Evolutionary conservation across 1,284 basidiomycete species (phyloP).

Genomic region (Grifola frondosa): DNA sequence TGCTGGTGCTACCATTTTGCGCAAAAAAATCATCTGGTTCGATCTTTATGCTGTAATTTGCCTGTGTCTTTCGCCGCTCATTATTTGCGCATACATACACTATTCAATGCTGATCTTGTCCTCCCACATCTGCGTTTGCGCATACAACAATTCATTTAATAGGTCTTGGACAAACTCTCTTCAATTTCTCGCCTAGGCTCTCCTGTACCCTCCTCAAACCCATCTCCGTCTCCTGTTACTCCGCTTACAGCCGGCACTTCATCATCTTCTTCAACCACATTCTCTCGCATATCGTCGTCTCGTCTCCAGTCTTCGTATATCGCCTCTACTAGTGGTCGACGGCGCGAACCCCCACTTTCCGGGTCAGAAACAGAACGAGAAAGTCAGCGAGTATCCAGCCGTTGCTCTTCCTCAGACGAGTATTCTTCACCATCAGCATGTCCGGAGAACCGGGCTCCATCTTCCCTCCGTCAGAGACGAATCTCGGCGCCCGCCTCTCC

Average conservation of each 20-base stretch:
- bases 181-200: slow-evolving; percentile 49
- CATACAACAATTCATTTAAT: slow-evolving; percentile 3
- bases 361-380: slow-evolving; percentile 80
- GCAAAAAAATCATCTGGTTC: background rate
- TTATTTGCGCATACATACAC: slow-evolving; percentile 17
- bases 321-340: slow-evolving; percentile 12
- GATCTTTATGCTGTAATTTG: slow-evolving; percentile 11
- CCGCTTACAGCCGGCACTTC: slow-evolving; percentile 30
- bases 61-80: slow-evolving; percentile 8
- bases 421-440: slow-evolving; percentile 36
- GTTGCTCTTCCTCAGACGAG: slow-evolving; percentile 43
- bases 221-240: slow-evolving; percentile 35
- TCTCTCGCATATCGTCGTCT: slow-evolving; percentile 31
- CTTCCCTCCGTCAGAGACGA: slow-evolving; percentile 42
- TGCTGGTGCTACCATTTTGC: slow-evolving; percentile 12
- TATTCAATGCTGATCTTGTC: slow-evolving; percentile 6
- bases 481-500: slow-evolving; percentile 59
- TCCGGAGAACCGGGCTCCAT: slow-evolving; percentile 30
- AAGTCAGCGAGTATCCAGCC: slow-evolving; percentile 38
- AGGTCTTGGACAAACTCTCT: slow-evolving; percentile 71
- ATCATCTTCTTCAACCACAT: slow-evolving; percentile 30
- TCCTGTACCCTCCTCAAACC: slow-evolving; percentile 37
- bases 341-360: slow-evolving; percentile 44
- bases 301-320: slow-evolving; percentile 25
- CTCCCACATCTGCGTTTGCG: slow-evolving; percentile 12